These are phyloP conservation scores for Endogone sp. DNA, from an alignment of 192 early-diverging fungal genomes.

Conservation along the genomic window DNA sequence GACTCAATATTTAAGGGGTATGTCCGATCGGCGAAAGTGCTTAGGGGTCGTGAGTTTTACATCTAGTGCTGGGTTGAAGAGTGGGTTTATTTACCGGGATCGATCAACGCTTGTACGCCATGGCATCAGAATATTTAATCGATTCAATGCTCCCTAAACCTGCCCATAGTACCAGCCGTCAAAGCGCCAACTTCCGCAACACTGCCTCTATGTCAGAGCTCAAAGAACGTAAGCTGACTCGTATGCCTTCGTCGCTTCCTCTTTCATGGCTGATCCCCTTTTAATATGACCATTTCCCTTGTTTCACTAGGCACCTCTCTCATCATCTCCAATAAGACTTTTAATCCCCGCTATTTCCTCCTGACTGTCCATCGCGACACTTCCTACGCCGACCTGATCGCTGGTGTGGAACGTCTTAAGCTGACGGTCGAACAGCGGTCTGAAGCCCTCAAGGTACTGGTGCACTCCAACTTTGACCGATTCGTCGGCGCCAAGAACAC, in stretches of 20 bases:
- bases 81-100: too few relatives aligned
- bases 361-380: slow-evolving; percentile 80
- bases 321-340: slow-evolving; percentile 48
- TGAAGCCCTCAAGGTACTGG: slow-evolving; percentile 82
- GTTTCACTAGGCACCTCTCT: slow-evolving; percentile 41
- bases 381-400: slow-evolving; percentile 77
- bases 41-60: too few relatives aligned
- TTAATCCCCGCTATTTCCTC: slow-evolving; percentile 70
- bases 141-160: slow-evolving; percentile 3
- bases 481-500: slow-evolving; percentile 95
- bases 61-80: too few relatives aligned
- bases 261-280: slow-evolving; percentile 10
- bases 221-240: background rate
- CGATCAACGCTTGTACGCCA: too few relatives aligned
- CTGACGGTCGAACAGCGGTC: slow-evolving; percentile 74
- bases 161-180: slow-evolving; percentile 12
- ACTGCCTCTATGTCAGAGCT: background rate
- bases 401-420: slow-evolving; percentile 69
- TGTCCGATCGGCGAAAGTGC: slow-evolving; percentile 14
- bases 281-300: slow-evolving; percentile 28
- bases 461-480: slow-evolving; percentile 95
- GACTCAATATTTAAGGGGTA: slow-evolving; percentile 29
- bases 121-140: too few relatives aligned
- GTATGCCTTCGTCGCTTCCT: background rate
- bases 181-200: slow-evolving; percentile 23